Conservation (phyloP, 257 asterid genomes). For the Echites panduratus region DNA sequence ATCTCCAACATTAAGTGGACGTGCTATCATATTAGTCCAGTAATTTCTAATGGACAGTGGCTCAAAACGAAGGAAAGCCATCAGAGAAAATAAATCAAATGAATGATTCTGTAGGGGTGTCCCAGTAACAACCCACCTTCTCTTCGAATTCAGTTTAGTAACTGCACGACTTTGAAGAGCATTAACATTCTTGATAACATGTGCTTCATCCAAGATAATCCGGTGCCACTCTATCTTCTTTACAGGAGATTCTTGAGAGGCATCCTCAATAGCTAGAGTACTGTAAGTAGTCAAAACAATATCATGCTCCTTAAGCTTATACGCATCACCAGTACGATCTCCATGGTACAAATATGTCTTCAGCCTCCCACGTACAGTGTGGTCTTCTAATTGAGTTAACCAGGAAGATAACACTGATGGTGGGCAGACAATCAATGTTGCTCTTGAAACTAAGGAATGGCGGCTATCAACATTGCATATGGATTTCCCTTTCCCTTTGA, state of each 20-base stretch:
- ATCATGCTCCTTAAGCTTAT: constrained; percentile 53
- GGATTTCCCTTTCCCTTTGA: constrained; percentile 19
- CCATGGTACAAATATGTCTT: constrained; percentile 72
- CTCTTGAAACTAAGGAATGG: constrained; percentile 15
- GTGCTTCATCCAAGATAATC: constrained; percentile 83
- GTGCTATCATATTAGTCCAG: constrained; percentile 67
- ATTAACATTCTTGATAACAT: constrained; percentile 60
- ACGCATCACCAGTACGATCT: constrained; percentile 52
- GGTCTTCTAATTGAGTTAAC: constrained; percentile 68
- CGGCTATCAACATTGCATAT: constrained; percentile 6
- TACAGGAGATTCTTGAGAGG: constrained; percentile 47
- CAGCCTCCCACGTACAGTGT: constrained; percentile 50
- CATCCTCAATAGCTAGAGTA: constrained; percentile 53
- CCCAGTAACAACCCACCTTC: constrained; percentile 85
- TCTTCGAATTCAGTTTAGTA: constrained; percentile 48
- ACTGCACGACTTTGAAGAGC: constrained; percentile 70
- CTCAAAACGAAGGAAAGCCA: constrained; percentile 69
- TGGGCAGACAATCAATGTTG: constrained; percentile 70
- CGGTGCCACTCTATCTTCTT: constrained; percentile 78
- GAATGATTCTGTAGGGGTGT: constrained; percentile 75
- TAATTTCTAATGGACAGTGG: constrained; percentile 65
- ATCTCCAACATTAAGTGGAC: constrained; percentile 70
- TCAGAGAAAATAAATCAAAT: constrained; percentile 62
- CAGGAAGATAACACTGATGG: constrained; percentile 74
- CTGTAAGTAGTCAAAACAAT: constrained; percentile 69